A percentile compares a stretch with the other conserved stretches of the same genome.
Conservation (phyloP, 352 stramenopile species). For the Detonula confervacea region DNA sequence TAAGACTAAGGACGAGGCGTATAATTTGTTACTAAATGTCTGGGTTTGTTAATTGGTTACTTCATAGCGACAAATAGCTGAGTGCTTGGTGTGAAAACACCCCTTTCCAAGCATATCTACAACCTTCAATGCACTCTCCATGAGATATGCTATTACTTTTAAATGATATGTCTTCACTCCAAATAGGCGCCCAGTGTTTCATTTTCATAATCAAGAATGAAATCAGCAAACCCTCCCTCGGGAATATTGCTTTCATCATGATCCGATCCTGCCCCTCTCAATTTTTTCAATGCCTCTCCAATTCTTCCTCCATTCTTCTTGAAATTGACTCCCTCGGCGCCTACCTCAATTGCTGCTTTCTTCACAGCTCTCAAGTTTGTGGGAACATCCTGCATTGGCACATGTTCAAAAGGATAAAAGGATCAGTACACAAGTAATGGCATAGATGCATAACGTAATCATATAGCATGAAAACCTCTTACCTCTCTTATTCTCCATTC, state of each 20-base stretch:
- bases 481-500: conserved; percentile 82
- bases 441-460: too few relatives aligned
- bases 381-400: conserved; percentile 62
- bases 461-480: not conserved
- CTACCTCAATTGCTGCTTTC: conserved; percentile 51
- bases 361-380: conserved; percentile 81
- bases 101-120: too few relatives aligned
- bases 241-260: not conserved
- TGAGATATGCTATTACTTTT: too few relatives aligned
- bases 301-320: conserved; percentile 10
- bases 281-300: not conserved
- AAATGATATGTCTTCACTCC: conserved; percentile 40
- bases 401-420: not conserved
- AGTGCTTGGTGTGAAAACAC: too few relatives aligned
- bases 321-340: conserved; percentile 20
- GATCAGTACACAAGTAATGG: too few relatives aligned
- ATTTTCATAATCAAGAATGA: conserved; percentile 57
- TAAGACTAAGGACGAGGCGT: too few relatives aligned
- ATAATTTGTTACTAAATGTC: too few relatives aligned
- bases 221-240: conserved; percentile 36
- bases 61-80: too few relatives aligned
- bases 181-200: conserved; percentile 57
- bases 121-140: too few relatives aligned
- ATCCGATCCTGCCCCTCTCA: not conserved
- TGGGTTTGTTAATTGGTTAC: too few relatives aligned